phyloP scores from a whole-genome alignment of 2,329 filamentous ascomycete species.

The Ciborinia camelliae region DNA sequence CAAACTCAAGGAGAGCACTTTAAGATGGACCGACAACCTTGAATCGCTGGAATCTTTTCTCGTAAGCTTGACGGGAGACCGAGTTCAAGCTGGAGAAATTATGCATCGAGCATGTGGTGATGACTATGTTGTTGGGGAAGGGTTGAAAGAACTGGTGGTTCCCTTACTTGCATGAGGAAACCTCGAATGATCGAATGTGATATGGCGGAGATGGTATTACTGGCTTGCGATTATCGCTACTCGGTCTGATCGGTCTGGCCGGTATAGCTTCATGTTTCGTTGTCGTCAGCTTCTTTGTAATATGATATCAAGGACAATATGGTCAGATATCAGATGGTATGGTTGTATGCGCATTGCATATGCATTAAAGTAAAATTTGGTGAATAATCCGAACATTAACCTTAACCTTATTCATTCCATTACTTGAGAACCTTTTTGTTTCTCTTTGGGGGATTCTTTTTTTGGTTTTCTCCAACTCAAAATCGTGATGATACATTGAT shows the following conservation, averaged over 20 bases:
- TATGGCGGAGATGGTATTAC: not conserved
- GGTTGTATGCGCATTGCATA: no score
- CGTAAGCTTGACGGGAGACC: conserved; percentile 34
- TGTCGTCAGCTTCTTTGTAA: not conserved
- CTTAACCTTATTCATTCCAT: not conserved
- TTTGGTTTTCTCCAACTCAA: not conserved
- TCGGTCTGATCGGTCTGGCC: conserved; percentile 4
- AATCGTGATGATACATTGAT: not conserved
- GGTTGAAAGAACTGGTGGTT: conserved; percentile 41
- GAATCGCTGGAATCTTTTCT: conserved; percentile 35
- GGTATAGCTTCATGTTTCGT: conserved; percentile 13
- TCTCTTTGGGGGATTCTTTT: no score
- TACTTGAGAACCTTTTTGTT: not conserved
- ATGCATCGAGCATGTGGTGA: conserved; percentile 44
- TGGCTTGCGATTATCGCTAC: conserved; percentile 13
- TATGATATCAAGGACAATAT: conserved; percentile 8
- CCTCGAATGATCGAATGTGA: not conserved
- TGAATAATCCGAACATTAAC: not conserved
- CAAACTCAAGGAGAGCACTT: conserved; percentile 32
- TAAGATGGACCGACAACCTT: conserved; percentile 37
- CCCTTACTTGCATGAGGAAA: conserved; percentile 18
- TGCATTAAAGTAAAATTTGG: not conserved
- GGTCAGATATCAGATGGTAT: not conserved
- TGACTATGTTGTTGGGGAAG: conserved; percentile 47
- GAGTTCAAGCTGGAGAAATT: conserved; percentile 38